Percentiles rank a stretch among this genome's conserved stretches.
Evolutionary conservation across 257 asterid genomes (phyloP).

Genomic region (Nicotiana knightiana): DNA sequence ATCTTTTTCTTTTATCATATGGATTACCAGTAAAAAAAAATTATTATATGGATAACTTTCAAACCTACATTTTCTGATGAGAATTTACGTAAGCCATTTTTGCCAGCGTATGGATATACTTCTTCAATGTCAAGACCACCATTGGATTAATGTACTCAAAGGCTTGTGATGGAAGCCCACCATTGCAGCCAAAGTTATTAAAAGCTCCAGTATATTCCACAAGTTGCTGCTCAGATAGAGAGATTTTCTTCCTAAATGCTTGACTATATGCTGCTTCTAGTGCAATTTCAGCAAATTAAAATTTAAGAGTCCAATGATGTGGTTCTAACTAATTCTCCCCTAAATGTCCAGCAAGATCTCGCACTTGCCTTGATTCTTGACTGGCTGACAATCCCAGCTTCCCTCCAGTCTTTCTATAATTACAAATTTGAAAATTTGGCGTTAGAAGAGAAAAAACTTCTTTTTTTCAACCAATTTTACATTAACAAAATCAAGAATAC

Average conservation of each 20-base stretch:
- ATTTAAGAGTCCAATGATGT: not conserved
- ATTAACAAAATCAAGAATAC: not conserved
- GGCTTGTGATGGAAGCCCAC: conserved; percentile 96
- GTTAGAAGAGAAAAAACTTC: not conserved
- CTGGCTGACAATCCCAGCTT: conserved; percentile 77
- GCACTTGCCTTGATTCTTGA: conserved; percentile 76
- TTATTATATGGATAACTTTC: conserved; percentile 26
- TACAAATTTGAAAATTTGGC: conserved; percentile 13
- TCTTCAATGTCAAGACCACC: conserved; percentile 89
- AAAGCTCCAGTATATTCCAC: conserved; percentile 93
- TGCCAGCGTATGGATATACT: conserved; percentile 76
- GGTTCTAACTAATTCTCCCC: conserved; percentile 33
- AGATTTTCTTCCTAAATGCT: conserved; percentile 65
- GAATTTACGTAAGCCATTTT: conserved; percentile 61
- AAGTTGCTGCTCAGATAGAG: conserved; percentile 94
- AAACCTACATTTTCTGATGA: conserved; percentile 59
- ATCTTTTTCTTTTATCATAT: too few species aligned
- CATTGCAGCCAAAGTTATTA: conserved; percentile 88
- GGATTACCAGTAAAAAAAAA: too few species aligned
- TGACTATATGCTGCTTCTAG: conserved; percentile 91
- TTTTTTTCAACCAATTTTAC: not conserved
- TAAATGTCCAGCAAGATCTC: conserved; percentile 99
- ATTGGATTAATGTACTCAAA: conserved; percentile 80
- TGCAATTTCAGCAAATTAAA: conserved; percentile 20
- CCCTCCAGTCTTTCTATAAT: conserved; percentile 81